Evolutionary conservation across 805 yeast genomes (phyloP).

Genomic region (Lipomyces chichibuensis): DNA sequence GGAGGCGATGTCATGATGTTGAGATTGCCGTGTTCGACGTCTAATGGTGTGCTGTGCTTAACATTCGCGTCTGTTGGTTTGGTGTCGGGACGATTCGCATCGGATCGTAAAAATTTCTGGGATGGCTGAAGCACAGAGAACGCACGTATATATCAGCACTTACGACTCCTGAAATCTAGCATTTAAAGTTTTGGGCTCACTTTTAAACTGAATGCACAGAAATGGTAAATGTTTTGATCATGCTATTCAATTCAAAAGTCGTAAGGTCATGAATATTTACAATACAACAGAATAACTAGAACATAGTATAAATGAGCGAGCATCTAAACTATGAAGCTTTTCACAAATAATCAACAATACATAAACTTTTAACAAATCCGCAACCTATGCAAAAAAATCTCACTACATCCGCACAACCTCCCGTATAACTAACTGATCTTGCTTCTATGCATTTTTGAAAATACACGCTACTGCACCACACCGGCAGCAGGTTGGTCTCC

Average conservation of each 20-base stretch:
- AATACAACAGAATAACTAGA: background rate
- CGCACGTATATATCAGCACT: background rate
- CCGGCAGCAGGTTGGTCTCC: background rate
- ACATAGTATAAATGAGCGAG: background rate
- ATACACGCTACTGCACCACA: background rate
- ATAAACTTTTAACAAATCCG: no score
- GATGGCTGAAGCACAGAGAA: background rate
- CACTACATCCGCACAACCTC: background rate
- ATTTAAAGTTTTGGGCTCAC: background rate
- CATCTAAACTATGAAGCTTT: background rate
- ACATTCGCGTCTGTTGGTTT: background rate
- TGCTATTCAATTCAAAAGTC: background rate
- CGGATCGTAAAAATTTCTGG: constrained; percentile 6
- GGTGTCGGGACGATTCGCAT: background rate
- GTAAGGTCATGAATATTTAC: background rate
- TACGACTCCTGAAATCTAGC: background rate
- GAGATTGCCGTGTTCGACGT: background rate
- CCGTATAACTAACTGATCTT: background rate
- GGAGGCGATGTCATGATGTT: constrained; percentile 2
- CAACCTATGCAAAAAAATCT: no score
- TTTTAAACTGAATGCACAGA: background rate
- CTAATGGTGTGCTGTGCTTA: background rate
- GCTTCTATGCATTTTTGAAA: background rate
- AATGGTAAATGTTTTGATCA: background rate
- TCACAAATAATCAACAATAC: no score